Conservation (phyloP, 371 early-diverging fungal genomes). For the Nosema muscidifuracis region DNA sequence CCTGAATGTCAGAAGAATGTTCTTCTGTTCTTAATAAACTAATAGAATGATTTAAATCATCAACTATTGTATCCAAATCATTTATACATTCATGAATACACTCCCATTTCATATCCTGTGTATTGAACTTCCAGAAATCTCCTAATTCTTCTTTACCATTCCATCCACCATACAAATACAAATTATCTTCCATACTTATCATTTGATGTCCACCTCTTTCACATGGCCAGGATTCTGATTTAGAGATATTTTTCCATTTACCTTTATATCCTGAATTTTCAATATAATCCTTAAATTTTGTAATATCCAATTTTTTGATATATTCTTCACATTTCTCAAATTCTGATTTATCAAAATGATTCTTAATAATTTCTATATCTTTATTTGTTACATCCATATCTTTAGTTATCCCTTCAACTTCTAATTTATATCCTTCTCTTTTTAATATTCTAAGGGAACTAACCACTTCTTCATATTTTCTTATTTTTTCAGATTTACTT, state of each 20-base stretch:
- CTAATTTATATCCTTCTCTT: no score
- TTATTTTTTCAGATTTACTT: background rate
- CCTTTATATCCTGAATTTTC: background rate
- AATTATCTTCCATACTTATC: conserved; percentile 70
- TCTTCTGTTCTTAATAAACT: background rate
- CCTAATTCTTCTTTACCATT: conserved; percentile 74
- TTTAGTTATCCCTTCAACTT: no score
- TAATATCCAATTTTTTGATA: background rate
- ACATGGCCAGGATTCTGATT: conserved; percentile 45
- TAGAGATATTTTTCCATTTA: background rate
- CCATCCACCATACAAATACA: conserved; percentile 89
- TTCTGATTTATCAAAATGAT: background rate
- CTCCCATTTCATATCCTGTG: background rate
- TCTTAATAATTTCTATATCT: background rate
- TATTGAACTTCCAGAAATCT: conserved; percentile 78
- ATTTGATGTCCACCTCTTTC: conserved; percentile 89
- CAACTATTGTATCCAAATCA: no score
- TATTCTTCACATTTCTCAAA: background rate
- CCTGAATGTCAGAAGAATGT: no score
- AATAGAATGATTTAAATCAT: background rate
- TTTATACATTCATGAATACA: background rate
- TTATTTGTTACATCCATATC: background rate
- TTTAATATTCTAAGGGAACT: no score
- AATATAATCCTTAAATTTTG: conserved; percentile 11
- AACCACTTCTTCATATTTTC: no score